A percentile compares a stretch with the other conserved stretches of the same genome.
These are phyloP conservation scores for Aureobasidium sp. DNA, from an alignment of 2,329 filamentous ascomycete species.

Conservation along the genomic window DNA sequence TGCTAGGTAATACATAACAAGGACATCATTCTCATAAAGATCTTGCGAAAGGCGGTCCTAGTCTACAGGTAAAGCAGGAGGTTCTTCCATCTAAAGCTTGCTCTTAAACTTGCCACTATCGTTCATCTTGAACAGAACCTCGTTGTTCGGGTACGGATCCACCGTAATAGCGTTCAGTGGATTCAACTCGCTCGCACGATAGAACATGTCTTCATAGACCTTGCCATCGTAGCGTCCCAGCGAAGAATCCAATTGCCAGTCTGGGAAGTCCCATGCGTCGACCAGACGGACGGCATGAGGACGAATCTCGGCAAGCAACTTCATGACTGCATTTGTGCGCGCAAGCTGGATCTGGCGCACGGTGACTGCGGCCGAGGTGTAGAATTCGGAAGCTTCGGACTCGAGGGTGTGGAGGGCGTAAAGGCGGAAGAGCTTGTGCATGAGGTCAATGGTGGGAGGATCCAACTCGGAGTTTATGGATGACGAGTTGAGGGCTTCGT, in stretches of 20 bases:
- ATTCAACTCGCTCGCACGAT: slow-evolving; percentile 62
- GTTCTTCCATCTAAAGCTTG: slow-evolving; percentile 31
- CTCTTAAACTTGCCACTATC: slow-evolving; percentile 39
- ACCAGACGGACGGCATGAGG: slow-evolving; percentile 65
- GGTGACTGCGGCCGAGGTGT: slow-evolving; percentile 59
- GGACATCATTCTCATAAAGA: neutral
- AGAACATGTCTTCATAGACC: slow-evolving; percentile 71
- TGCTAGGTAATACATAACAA: too few relatives aligned
- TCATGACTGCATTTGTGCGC: slow-evolving; percentile 59
- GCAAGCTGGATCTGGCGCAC: slow-evolving; percentile 65
- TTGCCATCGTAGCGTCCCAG: slow-evolving; percentile 64
- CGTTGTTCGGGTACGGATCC: slow-evolving; percentile 61
- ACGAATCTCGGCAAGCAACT: slow-evolving; percentile 60
- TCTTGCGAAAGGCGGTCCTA: too few relatives aligned
- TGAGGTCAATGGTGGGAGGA: slow-evolving; percentile 46
- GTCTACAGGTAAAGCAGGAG: too few relatives aligned
- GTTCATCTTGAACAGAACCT: slow-evolving; percentile 54
- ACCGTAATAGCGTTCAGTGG: slow-evolving; percentile 64
- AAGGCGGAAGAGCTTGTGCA: slow-evolving; percentile 61
- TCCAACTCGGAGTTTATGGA: slow-evolving; percentile 47
- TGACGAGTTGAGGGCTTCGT: slow-evolving; percentile 55
- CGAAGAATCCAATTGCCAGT: slow-evolving; percentile 68
- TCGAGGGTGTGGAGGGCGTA: slow-evolving; percentile 60
- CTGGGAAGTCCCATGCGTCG: slow-evolving; percentile 67
- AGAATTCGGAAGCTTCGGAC: slow-evolving; percentile 63